Evolutionary conservation across 495 filamentous ascomycete genomes (phyloP), one percentile per base, ranked within the genome.

Genomic region (Penicillium manginii): DNA sequence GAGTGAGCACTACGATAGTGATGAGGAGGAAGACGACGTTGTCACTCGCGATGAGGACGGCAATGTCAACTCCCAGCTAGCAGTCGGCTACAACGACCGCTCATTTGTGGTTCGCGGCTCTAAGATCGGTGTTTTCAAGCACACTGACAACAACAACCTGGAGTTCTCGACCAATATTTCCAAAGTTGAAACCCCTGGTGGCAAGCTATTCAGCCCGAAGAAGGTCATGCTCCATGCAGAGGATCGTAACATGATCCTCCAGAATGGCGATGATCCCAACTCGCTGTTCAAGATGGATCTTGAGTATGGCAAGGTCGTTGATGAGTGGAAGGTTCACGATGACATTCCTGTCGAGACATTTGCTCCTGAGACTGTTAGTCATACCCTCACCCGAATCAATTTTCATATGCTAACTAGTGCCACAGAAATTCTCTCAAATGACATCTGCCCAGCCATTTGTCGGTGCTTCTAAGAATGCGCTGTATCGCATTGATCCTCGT

Each of bases 321-420:
- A 98, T 68, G 96, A 98, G 73, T 98, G 94, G 94, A 97, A 96
- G 63, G 84, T 98, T n/a, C 93, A 98, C 65, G 93, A 98, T 55
- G 91, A 98, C 75, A 97, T 98, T 55, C 84, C 89, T 1, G 91
- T 98, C 51, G 85, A 88, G 18, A 91, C 87, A 6, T 96, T 98
- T 74, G 91, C 88, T 4, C 94, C 96, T 3, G 93, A 96, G 68
- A 96, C 85, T 49, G 86, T 88, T 75, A 69, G 76, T 72, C 19
- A 37, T 43, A 17, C 2, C 10, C 15, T 17, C n/a, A 12, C 3
- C 35, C 3, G 14, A 14, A 33, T 32, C 26, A 37, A 18, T 0
- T 4, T 31, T 37, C 3, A 35, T 43, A 43, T 58, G 43, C 69
- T 74, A 58, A 75, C 63, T 43, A 60, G 58, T 12, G 22, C 17